Conservation (phyloP, 306 rosid genomes). For the Herpetospermum pedunculosum region DNA sequence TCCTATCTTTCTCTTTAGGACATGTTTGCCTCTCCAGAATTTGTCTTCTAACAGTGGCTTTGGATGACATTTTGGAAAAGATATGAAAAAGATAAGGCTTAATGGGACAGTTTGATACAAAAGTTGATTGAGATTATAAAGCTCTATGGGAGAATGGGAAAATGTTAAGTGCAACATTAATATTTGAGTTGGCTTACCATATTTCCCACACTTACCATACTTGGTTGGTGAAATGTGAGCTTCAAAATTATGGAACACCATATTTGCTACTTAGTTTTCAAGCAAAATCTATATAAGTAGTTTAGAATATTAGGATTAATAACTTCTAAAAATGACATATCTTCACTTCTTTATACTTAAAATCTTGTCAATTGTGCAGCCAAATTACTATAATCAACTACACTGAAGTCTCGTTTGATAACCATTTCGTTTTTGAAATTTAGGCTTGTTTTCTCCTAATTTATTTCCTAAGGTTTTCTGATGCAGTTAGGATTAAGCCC, state of each 20-base stretch:
- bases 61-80: conserved; percentile 18
- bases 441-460: too few relatives aligned
- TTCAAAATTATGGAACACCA: conserved; percentile 35
- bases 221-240: conserved; percentile 70
- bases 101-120: conserved; percentile 8
- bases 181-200: conserved; percentile 9
- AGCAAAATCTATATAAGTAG: conserved; percentile 34
- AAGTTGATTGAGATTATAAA: conserved; percentile 19
- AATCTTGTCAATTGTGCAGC: background rate
- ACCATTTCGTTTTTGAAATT: too few relatives aligned
- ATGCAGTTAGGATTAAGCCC: too few relatives aligned
- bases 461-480: too few relatives aligned
- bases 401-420: too few relatives aligned
- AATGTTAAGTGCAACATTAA: background rate
- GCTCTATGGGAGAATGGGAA: conserved; percentile 3
- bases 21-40: conserved; percentile 39
- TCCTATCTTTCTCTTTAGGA: conserved; percentile 42
- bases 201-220: conserved; percentile 4
- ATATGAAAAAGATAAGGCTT: background rate
- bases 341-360: background rate
- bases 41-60: conserved; percentile 44
- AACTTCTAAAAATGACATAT: background rate
- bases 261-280: conserved; percentile 42
- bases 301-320: background rate
- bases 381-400: background rate